Evolutionary conservation across 176 grass and related monocot genomes (phyloP), one percentile per base, ranked within the genome.

Genomic region (Juncus inflexus): DNA sequence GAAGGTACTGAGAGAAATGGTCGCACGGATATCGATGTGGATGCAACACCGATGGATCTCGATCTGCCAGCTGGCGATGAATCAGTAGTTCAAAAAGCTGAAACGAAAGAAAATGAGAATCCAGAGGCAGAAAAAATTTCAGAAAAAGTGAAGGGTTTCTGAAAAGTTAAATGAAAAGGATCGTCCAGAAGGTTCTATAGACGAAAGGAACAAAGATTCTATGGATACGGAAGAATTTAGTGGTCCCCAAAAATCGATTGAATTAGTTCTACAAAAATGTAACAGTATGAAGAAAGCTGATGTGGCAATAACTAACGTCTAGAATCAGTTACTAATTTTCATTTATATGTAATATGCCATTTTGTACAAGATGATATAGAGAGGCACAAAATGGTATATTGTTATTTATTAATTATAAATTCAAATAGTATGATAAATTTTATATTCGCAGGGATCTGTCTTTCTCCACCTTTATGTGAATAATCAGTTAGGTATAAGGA

Each of bases 21-120:
- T 69, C n/a, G n/a, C 53, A 55, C 35, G 5, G 58, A 71, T 71
- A 3, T 41, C 35, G 54, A 60, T 12, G 49, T 0, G 9, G 8
- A 43, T 52, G 7, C 68, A 12, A 5, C 7, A 12, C 5, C 35
- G 37, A 71, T 71, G 68, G 68, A 71, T 71, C 42, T 59, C 56
- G 66, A 69, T 3, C 35, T 47, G 12, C 37, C 39, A 14, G 56
- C 35, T 41, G 36, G 1, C 43, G 53, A 71, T 60, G 52, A 47
- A 58, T 71, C 14, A 12, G 58, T 41, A 35, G 40, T 41, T 56
- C 40, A 43, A 3, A 58, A 71, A 16, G 40, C 41, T 2, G 7
- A 51, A 28, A 59, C 7, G 6, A 28, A 19, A 15, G 53, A 60
- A 45, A 19, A 71, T 43, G 54, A 12, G 54, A 71, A 28, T 7